Percentiles rank a stretch among this genome's conserved stretches.
Conservation (phyloP, 2,329 filamentous ascomycete species). For the Cadophora malorum region DNA sequence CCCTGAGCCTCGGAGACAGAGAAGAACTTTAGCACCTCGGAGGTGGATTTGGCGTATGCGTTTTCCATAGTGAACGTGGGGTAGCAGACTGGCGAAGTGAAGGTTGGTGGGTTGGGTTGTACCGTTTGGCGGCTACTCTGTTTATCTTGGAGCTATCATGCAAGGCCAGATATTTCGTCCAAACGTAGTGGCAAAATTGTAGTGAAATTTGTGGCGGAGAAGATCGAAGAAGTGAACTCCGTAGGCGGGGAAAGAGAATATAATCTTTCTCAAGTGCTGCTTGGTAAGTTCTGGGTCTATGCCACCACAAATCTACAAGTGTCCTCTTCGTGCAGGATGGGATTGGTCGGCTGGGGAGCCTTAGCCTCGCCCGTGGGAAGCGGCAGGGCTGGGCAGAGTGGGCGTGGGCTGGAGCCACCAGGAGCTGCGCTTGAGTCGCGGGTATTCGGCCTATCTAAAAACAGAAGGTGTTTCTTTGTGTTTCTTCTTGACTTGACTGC, state of each 20-base stretch:
- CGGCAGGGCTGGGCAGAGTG: constrained; percentile 2
- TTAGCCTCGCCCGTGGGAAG: constrained; percentile 7
- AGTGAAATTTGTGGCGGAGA: constrained; percentile 20
- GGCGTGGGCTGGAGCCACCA: background rate
- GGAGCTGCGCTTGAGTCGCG: constrained; percentile 4
- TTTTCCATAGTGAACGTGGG: constrained; percentile 59
- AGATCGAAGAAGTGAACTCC: background rate
- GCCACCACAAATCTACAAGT: constrained; percentile 27
- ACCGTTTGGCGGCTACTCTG: constrained; percentile 29
- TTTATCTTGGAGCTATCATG: constrained; percentile 32
- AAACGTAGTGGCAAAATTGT: constrained; percentile 23
- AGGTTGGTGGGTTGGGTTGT: constrained; percentile 17
- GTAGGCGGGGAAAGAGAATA: constrained; percentile 11
- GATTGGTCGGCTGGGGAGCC: constrained; percentile 21
- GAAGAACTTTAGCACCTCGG: constrained; percentile 65
- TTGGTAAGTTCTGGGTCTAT: constrained; percentile 21
- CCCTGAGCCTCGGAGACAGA: constrained; percentile 61
- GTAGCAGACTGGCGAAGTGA: constrained; percentile 23
- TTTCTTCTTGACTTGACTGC: background rate
- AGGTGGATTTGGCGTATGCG: constrained; percentile 64
- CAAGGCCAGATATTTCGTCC: constrained; percentile 27
- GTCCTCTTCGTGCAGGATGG: constrained; percentile 28
- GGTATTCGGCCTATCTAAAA: constrained; percentile 5
- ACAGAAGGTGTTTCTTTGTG: background rate
- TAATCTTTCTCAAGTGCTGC: constrained; percentile 13